A percentile compares a stretch with the other conserved stretches of the same genome.
Evolutionary conservation across 2,329 filamentous ascomycete species (phyloP).

Genomic region (Aulographum hederae): DNA sequence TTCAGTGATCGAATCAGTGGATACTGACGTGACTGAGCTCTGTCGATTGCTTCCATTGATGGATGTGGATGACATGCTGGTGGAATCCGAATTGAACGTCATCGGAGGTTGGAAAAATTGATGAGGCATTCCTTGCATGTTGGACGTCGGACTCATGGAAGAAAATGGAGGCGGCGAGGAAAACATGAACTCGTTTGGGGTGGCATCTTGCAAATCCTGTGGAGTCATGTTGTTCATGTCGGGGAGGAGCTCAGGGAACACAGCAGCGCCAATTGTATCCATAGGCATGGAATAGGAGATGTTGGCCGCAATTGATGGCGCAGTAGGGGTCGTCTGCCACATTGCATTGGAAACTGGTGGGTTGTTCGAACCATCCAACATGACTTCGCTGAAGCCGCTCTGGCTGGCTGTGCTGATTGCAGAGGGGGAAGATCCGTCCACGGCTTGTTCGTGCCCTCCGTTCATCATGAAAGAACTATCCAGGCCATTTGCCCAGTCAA

Average conservation of each 20-base stretch:
- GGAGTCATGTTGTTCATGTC: constrained; percentile 53
- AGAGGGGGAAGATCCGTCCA: constrained; percentile 86
- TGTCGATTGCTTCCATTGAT: constrained; percentile 47
- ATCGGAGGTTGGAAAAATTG: constrained; percentile 47
- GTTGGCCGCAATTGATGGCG: constrained; percentile 33
- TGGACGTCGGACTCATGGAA: constrained; percentile 48
- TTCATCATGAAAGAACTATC: constrained; percentile 49
- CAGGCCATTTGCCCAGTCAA: constrained; percentile 73
- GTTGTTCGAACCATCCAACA: constrained; percentile 53
- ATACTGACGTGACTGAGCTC: constrained; percentile 40
- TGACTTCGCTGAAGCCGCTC: constrained; percentile 76
- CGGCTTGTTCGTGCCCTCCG: constrained; percentile 55
- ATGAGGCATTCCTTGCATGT: constrained; percentile 44
- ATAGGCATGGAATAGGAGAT: constrained; percentile 46
- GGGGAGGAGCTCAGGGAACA: constrained; percentile 59
- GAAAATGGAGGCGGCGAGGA: constrained; percentile 61
- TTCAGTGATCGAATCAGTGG: constrained; percentile 48
- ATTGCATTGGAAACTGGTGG: constrained; percentile 13
- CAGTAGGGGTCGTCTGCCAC: constrained; percentile 16
- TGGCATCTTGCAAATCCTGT: constrained; percentile 19
- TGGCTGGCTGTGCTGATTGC: constrained; percentile 91
- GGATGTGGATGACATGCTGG: constrained; percentile 44
- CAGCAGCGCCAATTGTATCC: constrained; percentile 36
- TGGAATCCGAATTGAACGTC: constrained; percentile 48
- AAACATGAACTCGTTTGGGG: constrained; percentile 50